These are phyloP conservation scores for Tetraselmis striata DNA, from an alignment of 139 green algal species.

Conservation along the genomic window DNA sequence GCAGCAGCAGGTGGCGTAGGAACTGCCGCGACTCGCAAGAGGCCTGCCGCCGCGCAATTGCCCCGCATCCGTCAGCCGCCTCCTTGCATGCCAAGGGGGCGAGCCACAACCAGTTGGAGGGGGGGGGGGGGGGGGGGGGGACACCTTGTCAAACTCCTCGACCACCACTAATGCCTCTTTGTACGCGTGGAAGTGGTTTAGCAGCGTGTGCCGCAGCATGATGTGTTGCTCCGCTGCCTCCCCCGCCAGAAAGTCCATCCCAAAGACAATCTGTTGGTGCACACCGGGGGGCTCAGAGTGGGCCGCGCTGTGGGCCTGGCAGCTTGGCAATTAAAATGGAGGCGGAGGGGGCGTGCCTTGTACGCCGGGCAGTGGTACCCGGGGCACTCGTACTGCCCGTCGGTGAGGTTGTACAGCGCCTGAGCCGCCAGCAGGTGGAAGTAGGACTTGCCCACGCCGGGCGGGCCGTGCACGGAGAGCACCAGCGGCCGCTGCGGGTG, in stretches of 20 bases:
- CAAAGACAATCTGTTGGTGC: conserved; percentile 71
- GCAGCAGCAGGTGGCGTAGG: neutral
- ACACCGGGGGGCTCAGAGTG: too few species aligned
- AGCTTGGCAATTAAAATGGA: too few species aligned
- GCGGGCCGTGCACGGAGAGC: conserved; percentile 76
- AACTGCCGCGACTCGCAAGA: neutral
- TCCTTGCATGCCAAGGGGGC: too few species aligned
- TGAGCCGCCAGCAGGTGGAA: conserved; percentile 63
- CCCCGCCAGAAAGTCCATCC: conserved; percentile 59
- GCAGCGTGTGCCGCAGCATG: conserved; percentile 37
- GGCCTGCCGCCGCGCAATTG: too few species aligned
- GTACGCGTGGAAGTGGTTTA: conserved; percentile 43
- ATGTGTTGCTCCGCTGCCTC: conserved; percentile 53
- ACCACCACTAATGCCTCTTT: neutral
- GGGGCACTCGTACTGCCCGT: conserved; percentile 35
- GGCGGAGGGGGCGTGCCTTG: conserved; percentile 53
- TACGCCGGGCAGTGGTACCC: conserved; percentile 62
- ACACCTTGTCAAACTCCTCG: neutral
- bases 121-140: too few species aligned
- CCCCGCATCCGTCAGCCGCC: too few species aligned
- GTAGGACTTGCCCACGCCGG: conserved; percentile 85
- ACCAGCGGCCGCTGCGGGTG: conserved; percentile 65
- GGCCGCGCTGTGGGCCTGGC: neutral
- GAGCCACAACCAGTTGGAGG: neutral
- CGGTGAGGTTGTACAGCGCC: conserved; percentile 62